Evolutionary conservation across 768 basidiomycete species (phyloP).

Genomic region (Tulasnella calospora): DNA sequence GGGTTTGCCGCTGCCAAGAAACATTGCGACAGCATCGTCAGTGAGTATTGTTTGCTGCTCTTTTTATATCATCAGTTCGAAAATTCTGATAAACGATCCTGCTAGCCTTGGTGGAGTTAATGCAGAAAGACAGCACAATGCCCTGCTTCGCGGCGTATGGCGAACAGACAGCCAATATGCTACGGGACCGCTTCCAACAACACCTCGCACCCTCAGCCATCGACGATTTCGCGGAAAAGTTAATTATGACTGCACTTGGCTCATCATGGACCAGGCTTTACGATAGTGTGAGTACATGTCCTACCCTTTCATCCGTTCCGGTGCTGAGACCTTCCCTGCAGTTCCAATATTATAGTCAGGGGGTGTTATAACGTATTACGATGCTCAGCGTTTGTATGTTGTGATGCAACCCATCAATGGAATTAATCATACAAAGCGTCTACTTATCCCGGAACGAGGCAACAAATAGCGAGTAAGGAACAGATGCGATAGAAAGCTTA

Average conservation of each 20-base stretch:
- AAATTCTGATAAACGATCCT: too few relatives aligned
- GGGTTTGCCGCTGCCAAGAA: constrained; percentile 92
- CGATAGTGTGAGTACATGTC: constrained; percentile 64
- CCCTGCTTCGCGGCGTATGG: constrained; percentile 90
- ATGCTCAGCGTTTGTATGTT: constrained; percentile 33
- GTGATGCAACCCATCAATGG: constrained; percentile 21
- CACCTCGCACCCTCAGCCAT: constrained; percentile 74
- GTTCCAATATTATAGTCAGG: constrained; percentile 91
- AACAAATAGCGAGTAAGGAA: constrained; percentile 1
- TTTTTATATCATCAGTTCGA: neutral
- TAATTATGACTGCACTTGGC: constrained; percentile 85
- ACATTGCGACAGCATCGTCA: constrained; percentile 93
- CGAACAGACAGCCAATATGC: constrained; percentile 79
- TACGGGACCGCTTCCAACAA: constrained; percentile 92
- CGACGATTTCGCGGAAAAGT: constrained; percentile 80
- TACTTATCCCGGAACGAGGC: constrained; percentile 1
- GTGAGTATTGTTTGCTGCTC: constrained; percentile 42
- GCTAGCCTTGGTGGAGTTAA: constrained; percentile 81
- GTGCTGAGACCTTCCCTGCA: constrained; percentile 34
- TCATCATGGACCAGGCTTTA: constrained; percentile 95
- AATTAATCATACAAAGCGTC: constrained; percentile 28
- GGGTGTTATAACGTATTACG: constrained; percentile 50
- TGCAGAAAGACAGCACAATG: constrained; percentile 87
- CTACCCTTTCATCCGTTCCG: neutral
- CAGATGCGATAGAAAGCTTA: neutral